Base-by-base conservation (phyloP, 2,329 filamentous ascomycete genomes). In the Ophiosphaerella herpotricha region DNA sequence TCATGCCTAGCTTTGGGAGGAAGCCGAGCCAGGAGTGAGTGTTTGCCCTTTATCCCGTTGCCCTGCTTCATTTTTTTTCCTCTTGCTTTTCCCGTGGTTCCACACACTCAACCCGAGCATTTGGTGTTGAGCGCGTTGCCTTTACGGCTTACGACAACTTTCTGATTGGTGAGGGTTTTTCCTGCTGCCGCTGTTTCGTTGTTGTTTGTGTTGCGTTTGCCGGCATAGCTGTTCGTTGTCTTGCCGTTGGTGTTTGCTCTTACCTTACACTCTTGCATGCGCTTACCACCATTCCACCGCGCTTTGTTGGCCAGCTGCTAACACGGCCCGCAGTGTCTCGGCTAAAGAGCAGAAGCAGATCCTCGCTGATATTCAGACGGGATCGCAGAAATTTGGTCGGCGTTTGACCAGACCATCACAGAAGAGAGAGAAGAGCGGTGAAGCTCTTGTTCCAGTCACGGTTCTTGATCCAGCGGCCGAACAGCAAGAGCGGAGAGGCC, bases 1-100 rank as follows among this genome's bases (percentile, higher is more conserved):
- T 58, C 59, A 74, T 74, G 71, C 68, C 70, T 58, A 73, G 68
- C 63, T 71, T 71, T 70, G 67, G 68, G 53, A 68, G 68, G 57
- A 70, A 68, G 50, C 63, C 66, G 57, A 74, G 70, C 70, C 72
- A 72, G 61, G 70, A 73, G 71, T 74, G 63, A 72, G 70, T 60
- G 46, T 43, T 16, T 37, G 40, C 34, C 48, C 49, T 29, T 29
- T 11, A 29, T 29, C 26, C 26, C 26, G 11, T 29, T 29, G 26
- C 26, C 6, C 11, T 43, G 48, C 46, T 47, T 54, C 44, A 43
- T 21, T 45, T 50, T 46, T 52, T 45, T 40, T 23, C 39, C 43
- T 48, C 54, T 60, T 49, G 45, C 36, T 43, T 50, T 48, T 50
- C 39, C 41, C 32, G 14, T 37, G 24, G 31, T 18, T 48, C 38